A percentile compares a stretch with the other conserved stretches of the same genome.
These are phyloP conservation scores for Phlebiopsis flavidoalba DNA, from an alignment of 768 basidiomycete genomes.

Conservation along the genomic window DNA sequence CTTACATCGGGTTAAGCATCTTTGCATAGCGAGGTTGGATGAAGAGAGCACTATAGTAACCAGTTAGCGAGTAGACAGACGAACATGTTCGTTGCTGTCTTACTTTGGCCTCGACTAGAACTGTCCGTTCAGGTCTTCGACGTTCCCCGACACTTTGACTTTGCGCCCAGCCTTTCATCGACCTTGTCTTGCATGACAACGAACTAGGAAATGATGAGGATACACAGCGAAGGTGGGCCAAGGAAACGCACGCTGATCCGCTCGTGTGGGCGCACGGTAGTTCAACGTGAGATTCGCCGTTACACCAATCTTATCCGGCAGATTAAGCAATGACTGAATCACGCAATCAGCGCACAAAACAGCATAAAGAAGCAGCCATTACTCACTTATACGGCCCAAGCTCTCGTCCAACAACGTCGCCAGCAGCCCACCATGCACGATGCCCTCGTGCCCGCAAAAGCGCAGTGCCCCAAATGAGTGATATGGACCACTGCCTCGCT, in stretches of 20 bases:
- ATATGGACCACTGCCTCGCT: slow-evolving; percentile 64
- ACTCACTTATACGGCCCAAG: slow-evolving; percentile 72
- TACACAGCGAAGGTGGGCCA: too few relatives aligned
- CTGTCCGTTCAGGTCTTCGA: slow-evolving; percentile 76
- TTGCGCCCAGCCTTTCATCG: slow-evolving; percentile 74
- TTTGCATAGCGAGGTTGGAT: slow-evolving; percentile 88
- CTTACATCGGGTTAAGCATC: slow-evolving; percentile 55
- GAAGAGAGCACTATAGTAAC: slow-evolving; percentile 60
- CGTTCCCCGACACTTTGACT: slow-evolving; percentile 56
- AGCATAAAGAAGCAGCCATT: background rate
- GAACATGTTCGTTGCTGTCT: slow-evolving; percentile 25
- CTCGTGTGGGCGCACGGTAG: slow-evolving; percentile 84
- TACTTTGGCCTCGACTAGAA: slow-evolving; percentile 81
- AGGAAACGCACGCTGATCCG: slow-evolving; percentile 56
- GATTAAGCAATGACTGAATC: slow-evolving; percentile 70
- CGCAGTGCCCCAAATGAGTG: slow-evolving; percentile 78
- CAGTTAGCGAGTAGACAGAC: background rate
- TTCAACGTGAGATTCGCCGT: slow-evolving; percentile 81
- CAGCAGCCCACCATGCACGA: slow-evolving; percentile 89
- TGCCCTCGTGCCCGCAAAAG: slow-evolving; percentile 93
- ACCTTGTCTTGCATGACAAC: slow-evolving; percentile 73
- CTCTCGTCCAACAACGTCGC: slow-evolving; percentile 89
- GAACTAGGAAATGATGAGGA: slow-evolving; percentile 47
- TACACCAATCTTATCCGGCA: slow-evolving; percentile 88
- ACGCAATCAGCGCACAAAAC: background rate